Base-by-base conservation (phyloP, 768 basidiomycete genomes). In the Agaricus subrufescens region DNA sequence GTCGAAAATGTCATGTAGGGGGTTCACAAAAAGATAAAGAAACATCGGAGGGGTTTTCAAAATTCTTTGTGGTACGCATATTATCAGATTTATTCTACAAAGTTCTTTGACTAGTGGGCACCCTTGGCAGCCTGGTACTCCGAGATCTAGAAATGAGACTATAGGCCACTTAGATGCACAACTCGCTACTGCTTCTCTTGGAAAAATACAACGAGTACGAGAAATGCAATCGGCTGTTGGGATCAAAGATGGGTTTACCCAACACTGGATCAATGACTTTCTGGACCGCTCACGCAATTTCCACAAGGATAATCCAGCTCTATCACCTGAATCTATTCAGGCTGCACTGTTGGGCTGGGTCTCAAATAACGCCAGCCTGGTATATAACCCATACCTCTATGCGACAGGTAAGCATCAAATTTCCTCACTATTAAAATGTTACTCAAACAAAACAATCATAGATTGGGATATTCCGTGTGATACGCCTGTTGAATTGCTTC, bases 401-500 rank as follows among this genome's bases (percentile, higher is more conserved):
- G 51, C 69, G 3, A 45, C 61, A 54, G 69, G 71, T 71, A 56
- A 19, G 65, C 68, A 1, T 67, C 60, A 1, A 77, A 77, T 58
- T 68, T 75, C 0, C 69, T 74, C 50, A 55, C 65, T 19, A 65
- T 65, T 6, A 70, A 67, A 0, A n/a, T 57, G 46, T 61, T 55
- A 69, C 70, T 71, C 54, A 31, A 31, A 10, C 31, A 31, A 31
- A 10, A 31, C 31, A 5, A 31, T 40, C 40, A 27, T 52, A 69
- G 71, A 66, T 2, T 67, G 69, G 40, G 67, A 75, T 61, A 60
- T 63, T 15, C 40, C 66, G 3, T 31, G 60, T 31, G 69, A 75
- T 61, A 74, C 72, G 1, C 72, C 75, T 1, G 65, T 75, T 7
- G 76, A 80, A 63, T 63, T 78, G 6, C 69, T 80, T 1, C 77